Evolutionary conservation across 352 stramenopile genomes (phyloP).

Genomic region (Pseudoperonospora humuli): DNA sequence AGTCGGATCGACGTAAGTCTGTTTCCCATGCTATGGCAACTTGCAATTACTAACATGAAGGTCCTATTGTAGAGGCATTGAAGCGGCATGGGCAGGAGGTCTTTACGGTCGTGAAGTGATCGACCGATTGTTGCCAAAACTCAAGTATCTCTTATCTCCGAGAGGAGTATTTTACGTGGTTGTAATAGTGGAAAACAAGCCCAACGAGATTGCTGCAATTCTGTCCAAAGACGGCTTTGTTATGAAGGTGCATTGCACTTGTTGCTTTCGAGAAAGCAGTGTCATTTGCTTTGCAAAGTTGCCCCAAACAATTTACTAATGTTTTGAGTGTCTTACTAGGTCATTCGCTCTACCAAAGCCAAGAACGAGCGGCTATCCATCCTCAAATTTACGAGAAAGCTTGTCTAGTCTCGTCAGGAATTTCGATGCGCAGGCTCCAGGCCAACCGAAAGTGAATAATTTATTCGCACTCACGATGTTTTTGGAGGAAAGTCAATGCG

Average conservation of each 20-base stretch:
- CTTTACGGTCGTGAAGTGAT: slow-evolving; percentile 91
- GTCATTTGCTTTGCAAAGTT: neutral
- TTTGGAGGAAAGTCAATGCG: no score
- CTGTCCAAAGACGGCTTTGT: slow-evolving; percentile 56
- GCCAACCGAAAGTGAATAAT: no score
- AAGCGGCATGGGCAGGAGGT: slow-evolving; percentile 94
- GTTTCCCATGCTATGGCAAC: neutral
- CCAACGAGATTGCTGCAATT: slow-evolving; percentile 86
- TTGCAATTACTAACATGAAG: neutral
- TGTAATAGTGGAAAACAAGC: slow-evolving; percentile 96
- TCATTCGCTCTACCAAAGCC: slow-evolving; percentile 58
- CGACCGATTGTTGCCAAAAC: slow-evolving; percentile 90
- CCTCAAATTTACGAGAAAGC: slow-evolving; percentile 50
- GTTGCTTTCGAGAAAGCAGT: neutral
- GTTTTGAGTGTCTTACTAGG: slow-evolving; percentile 20
- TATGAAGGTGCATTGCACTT: slow-evolving; percentile 39
- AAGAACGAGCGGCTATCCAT: slow-evolving; percentile 71
- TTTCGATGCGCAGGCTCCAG: no score
- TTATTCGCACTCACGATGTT: no score
- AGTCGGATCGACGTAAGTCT: slow-evolving; percentile 83
- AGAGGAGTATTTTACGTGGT: slow-evolving; percentile 95
- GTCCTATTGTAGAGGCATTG: slow-evolving; percentile 74
- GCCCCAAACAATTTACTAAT: neutral
- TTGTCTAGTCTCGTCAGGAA: no score
- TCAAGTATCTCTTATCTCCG: slow-evolving; percentile 77